phyloP scores from a whole-genome alignment of 1,139 yeast species.

The Suhomyces panamericanus region DNA sequence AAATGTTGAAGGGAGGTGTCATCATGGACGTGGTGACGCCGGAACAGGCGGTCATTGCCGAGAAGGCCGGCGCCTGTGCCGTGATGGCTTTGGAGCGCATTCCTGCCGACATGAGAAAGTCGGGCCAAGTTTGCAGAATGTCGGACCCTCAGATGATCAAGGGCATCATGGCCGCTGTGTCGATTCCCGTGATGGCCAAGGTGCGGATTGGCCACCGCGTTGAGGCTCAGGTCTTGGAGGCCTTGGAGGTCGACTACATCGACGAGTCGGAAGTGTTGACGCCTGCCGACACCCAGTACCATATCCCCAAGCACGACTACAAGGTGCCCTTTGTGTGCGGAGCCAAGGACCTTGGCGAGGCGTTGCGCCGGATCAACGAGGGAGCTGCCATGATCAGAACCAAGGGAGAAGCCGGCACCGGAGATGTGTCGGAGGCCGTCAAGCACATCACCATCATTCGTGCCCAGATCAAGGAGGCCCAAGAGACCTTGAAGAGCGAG shows the following conservation, averaged over 20 bases:
- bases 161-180: constrained; percentile 70
- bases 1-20: constrained; percentile 76
- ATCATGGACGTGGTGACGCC: constrained; percentile 56
- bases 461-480: constrained; percentile 53
- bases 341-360: constrained; percentile 81
- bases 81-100: constrained; percentile 88
- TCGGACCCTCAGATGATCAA: constrained; percentile 81
- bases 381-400: constrained; percentile 91
- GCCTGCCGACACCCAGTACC: constrained; percentile 72
- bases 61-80: constrained; percentile 85
- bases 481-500: constrained; percentile 39
- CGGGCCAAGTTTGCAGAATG: constrained; percentile 87
- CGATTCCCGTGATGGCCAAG: constrained; percentile 86
- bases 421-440: constrained; percentile 86
- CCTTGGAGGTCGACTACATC: constrained; percentile 73
- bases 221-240: constrained; percentile 79
- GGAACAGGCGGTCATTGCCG: constrained; percentile 62
- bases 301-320: constrained; percentile 62
- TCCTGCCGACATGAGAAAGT: constrained; percentile 84
- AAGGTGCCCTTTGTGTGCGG: constrained; percentile 87
- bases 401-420: constrained; percentile 90
- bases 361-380: constrained; percentile 75
- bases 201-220: constrained; percentile 84
- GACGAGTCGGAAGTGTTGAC: constrained; percentile 86
- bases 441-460: constrained; percentile 66